These are phyloP conservation scores for Paramecium primaurelia DNA, from an alignment of 73 alveolate species.

Conservation along the genomic window DNA sequence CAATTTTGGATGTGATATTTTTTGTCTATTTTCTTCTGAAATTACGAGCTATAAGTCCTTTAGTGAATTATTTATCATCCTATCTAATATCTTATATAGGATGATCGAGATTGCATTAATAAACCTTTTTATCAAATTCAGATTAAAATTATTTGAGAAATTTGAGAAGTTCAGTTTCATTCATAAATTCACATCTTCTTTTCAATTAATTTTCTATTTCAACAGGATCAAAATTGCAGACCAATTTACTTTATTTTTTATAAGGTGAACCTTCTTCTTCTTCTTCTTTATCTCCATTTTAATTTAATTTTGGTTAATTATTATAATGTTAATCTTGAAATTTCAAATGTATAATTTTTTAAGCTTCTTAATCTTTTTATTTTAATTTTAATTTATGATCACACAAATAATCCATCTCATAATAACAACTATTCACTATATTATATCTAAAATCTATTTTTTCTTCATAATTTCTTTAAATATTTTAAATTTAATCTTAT, in stretches of 20 bases:
- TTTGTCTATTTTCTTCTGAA: not conserved
- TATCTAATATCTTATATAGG: not conserved
- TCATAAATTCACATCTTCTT: not conserved
- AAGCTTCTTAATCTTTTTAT: not conserved
- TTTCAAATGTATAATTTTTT: not conserved
- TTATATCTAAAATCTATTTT: not conserved
- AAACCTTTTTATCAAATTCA: not conserved
- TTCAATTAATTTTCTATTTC: not conserved
- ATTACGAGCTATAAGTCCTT: not conserved
- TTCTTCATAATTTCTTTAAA: not conserved
- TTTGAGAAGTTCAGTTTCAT: not conserved
- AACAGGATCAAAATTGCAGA: not conserved
- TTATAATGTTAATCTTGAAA: not conserved
- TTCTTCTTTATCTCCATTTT: not conserved
- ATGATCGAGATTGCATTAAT: not conserved
- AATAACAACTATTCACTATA: not conserved
- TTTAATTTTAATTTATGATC: not conserved
- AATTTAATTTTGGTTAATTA: not conserved
- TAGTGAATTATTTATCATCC: not conserved
- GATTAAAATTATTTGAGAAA: not conserved
- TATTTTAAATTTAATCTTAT: slow-evolving; percentile 3
- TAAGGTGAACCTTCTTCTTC: not conserved
- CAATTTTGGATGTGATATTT: not conserved
- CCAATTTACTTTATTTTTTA: not conserved
- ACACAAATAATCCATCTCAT: not conserved